These are phyloP conservation scores for Dactylorhiza incarnata DNA, from an alignment of 106 monocot species.

Conservation along the genomic window DNA sequence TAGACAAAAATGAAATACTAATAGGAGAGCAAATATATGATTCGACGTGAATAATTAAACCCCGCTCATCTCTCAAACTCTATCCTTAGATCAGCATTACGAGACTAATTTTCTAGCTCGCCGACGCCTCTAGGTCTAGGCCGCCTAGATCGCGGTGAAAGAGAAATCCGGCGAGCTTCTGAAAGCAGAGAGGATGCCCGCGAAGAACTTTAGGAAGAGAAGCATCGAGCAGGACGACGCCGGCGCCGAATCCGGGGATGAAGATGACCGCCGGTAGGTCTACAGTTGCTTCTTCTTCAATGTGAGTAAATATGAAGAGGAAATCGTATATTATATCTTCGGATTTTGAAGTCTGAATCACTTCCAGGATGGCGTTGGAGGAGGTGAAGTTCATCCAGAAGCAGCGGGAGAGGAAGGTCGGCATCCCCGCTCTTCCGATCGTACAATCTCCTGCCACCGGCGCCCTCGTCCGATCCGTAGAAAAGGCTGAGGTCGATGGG, in stretches of 20 bases:
- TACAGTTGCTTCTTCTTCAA: not conserved
- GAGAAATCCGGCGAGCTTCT: not conserved
- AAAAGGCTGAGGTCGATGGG: slow-evolving; percentile 35
- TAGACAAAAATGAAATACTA: no score
- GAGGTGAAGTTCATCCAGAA: slow-evolving; percentile 95
- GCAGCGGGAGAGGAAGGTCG: slow-evolving; percentile 69
- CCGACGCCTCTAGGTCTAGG: no score
- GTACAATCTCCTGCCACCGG: not conserved
- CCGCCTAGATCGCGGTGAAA: not conserved
- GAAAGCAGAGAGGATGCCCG: slow-evolving; percentile 3
- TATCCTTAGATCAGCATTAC: no score
- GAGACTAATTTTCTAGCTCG: no score
- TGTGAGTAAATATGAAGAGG: not conserved
- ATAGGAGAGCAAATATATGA: no score
- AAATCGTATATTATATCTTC: not conserved
- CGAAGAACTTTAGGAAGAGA: slow-evolving; percentile 25
- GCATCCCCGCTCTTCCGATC: slow-evolving; percentile 54
- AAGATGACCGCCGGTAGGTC: slow-evolving; percentile 17
- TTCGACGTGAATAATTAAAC: no score
- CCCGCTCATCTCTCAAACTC: no score
- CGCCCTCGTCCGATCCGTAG: slow-evolving; percentile 10
- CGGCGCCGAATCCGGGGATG: slow-evolving; percentile 13
- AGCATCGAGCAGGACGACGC: not conserved
- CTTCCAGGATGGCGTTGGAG: slow-evolving; percentile 57
- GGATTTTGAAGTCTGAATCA: not conserved